Evolutionary conservation across 176 grass and related monocot species (phyloP), one percentile per base, ranked within the genome.

Genomic region (Phoenix dactylifera): DNA sequence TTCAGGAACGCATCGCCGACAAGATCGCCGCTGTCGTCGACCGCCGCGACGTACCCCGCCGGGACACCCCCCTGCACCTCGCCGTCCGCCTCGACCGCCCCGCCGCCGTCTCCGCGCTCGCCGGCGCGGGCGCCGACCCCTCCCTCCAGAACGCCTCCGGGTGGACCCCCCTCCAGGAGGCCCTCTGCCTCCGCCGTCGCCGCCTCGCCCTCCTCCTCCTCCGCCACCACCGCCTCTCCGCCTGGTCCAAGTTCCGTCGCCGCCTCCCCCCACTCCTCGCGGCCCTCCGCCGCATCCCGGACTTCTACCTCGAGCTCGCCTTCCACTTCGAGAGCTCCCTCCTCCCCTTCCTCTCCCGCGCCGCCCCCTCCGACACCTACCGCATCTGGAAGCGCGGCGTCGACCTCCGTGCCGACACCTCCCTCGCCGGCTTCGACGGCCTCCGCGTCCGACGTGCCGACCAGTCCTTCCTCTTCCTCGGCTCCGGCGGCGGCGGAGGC

Each of bases 251-350:
- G 72, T 80, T 96, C 68, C 83, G 92, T 20, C 80, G 84, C 55
- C 83, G 92, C 3, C 77, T 89, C 3, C 87, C 87, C 17, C 64
- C 68, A 0, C 75, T 97, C 25, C 65, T 89, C 24, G 72, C 81
- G 6, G 92, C 87, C 25, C 78, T 97, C n/a, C 76, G 80, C 6
- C 72, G 85, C 16, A 70, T 97, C 62, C 84, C 81, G 78, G 92
- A 97, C 19, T 97, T 89, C 50, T 90, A 90, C 57, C 78, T 91
- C 24, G 87, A 97, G 75, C 82, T 97, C 19, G 81, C 80, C 10
- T 97, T 97, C 75, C 77, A 89, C 78, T 77, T 97, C 69, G 92
- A 97, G 81, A 91, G 83, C 68, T 86, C 92, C 6, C 84, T 97
- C 19, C 79, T 91, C 60, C 92, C 87, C 23, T 86, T 91, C 54